Conservation (phyloP, 2,329 filamentous ascomycete species). For the Ophiocordyceps unilateralis region DNA sequence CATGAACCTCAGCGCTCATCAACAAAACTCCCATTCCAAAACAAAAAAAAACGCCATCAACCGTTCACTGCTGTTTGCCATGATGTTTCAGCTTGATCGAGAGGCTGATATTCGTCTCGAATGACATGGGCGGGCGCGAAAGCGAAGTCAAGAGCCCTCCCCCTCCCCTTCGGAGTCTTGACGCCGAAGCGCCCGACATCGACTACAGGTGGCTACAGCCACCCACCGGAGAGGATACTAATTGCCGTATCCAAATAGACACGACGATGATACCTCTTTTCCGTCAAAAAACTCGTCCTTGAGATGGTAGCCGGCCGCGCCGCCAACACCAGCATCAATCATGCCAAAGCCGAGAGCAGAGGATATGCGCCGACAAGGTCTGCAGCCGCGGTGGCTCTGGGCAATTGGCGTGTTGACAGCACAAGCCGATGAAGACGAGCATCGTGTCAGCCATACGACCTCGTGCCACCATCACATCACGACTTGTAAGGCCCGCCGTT, state of each 20-base stretch:
- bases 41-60: not conserved
- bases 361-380: too few relatives aligned
- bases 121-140: not conserved
- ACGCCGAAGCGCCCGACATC: not conserved
- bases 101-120: not conserved
- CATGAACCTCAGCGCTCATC: not conserved
- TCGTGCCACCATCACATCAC: constrained; percentile 1
- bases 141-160: too few relatives aligned
- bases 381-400: too few relatives aligned
- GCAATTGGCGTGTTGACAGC: too few relatives aligned
- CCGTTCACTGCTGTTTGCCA: not conserved
- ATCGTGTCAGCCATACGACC: not conserved
- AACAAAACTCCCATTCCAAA: not conserved
- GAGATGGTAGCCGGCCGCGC: constrained; percentile 6
- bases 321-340: constrained; percentile 9
- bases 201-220: not conserved
- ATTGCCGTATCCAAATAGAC: too few relatives aligned
- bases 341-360: constrained; percentile 4
- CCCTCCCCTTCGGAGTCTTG: too few relatives aligned
- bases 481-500: constrained; percentile 21
- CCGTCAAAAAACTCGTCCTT: not conserved
- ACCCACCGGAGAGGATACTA: too few relatives aligned
- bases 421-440: too few relatives aligned
- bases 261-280: not conserved
- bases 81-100: not conserved